A percentile compares a stretch with the other conserved stretches of the same genome.
These are phyloP conservation scores for Globisporangium spiculum DNA, from an alignment of 352 stramenopile species.

Conservation along the genomic window DNA sequence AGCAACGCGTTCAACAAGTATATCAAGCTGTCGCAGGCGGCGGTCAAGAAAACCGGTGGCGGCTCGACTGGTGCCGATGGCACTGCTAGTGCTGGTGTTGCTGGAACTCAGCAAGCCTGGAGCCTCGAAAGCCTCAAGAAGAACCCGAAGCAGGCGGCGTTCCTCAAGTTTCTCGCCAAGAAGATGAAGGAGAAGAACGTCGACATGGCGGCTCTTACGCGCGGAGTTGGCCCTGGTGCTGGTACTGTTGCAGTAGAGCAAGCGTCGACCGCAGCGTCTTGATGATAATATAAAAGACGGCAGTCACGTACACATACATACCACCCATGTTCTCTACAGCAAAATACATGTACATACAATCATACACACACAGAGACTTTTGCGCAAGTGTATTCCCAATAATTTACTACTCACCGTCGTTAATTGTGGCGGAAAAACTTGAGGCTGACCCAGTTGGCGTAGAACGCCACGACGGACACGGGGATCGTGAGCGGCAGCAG, in stretches of 20 bases:
- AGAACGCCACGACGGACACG: constrained; percentile 72
- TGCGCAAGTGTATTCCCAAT: neutral
- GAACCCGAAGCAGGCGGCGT: constrained; percentile 66
- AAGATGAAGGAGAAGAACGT: constrained; percentile 52
- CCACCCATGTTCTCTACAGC: neutral
- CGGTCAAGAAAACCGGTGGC: constrained; percentile 37
- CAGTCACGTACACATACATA: neutral
- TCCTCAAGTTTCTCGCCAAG: constrained; percentile 52
- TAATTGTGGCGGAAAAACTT: constrained; percentile 88
- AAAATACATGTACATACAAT: neutral
- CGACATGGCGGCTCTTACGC: constrained; percentile 3
- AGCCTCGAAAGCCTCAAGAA: constrained; percentile 48
- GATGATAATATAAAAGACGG: neutral
- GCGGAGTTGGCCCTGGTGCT: neutral
- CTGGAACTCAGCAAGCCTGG: constrained; percentile 24
- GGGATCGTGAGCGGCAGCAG: constrained; percentile 75
- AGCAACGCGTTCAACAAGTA: constrained; percentile 70
- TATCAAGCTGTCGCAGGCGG: constrained; percentile 66
- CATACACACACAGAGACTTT: neutral
- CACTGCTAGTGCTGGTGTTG: neutral
- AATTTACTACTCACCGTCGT: neutral
- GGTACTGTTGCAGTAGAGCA: neutral
- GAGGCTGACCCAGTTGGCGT: constrained; percentile 81
- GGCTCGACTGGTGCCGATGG: constrained; percentile 13
- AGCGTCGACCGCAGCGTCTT: neutral